Evolutionary conservation across 106 monocot species (phyloP).

Genomic region (Dioscorea zingiberensis): DNA sequence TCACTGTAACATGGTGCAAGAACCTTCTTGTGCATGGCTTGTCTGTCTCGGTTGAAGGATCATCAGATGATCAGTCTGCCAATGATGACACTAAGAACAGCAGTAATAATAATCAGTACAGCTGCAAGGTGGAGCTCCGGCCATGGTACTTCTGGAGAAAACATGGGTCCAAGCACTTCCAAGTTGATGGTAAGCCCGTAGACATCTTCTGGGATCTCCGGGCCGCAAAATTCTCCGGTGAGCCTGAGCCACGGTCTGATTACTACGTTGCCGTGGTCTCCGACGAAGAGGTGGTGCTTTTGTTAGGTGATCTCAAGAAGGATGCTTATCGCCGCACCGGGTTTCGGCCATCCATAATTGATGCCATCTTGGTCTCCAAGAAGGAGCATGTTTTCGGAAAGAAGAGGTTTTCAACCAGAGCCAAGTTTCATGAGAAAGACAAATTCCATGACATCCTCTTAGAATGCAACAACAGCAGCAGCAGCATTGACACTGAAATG

Average conservation of each 20-base stretch:
- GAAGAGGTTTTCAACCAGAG: slow-evolving; percentile 45
- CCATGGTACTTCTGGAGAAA: too few species aligned
- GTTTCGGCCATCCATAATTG: slow-evolving; percentile 30
- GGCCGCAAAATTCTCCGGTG: slow-evolving; percentile 39
- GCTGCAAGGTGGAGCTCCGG: too few species aligned
- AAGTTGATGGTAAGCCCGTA: too few species aligned
- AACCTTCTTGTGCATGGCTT: too few species aligned
- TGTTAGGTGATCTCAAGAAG: slow-evolving; percentile 49
- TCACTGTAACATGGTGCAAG: too few species aligned
- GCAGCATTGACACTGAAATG: slow-evolving; percentile 31
- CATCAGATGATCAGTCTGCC: too few species aligned
- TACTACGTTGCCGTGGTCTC: slow-evolving; percentile 72
- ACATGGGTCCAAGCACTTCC: too few species aligned
- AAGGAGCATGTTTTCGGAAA: slow-evolving; percentile 72
- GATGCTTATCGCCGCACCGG: slow-evolving; percentile 35
- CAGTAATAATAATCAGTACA: too few species aligned
- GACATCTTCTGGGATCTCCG: too few species aligned
- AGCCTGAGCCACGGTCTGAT: slow-evolving; percentile 57
- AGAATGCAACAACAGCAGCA: slow-evolving; percentile 24
- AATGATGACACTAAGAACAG: too few species aligned
- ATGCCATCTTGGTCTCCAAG: slow-evolving; percentile 38
- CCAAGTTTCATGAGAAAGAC: slow-evolving; percentile 46
- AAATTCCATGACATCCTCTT: slow-evolving; percentile 39
- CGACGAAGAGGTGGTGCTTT: slow-evolving; percentile 41
- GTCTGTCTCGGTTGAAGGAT: too few species aligned